Base-by-base conservation (phyloP, 352 stramenopile genomes). In the Phytophthora sp. region DNA sequence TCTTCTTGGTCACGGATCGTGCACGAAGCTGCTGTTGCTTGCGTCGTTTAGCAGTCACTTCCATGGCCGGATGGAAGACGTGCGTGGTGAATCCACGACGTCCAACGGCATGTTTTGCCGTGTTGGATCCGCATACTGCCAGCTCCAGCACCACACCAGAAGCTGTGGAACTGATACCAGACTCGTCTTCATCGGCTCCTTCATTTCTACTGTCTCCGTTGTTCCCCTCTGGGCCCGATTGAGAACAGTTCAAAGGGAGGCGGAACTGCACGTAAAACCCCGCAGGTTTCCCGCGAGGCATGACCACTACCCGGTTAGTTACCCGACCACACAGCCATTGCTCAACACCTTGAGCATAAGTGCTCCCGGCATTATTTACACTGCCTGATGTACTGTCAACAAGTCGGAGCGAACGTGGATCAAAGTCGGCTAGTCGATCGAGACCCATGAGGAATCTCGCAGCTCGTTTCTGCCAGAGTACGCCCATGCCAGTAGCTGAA, bases 181-280 rank as follows among this genome's bases (percentile, higher is more conserved):
- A n/a, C 2, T 55, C 41, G 0, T 52, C 36, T 11, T 69, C 33
- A n/a, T 77, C 41, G 7, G 39, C 47, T 16, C 50, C 57, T 9
- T 76, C 57, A 27, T 47, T 52, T 50, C 45, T 18, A 38, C 33
- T 15, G 45, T 68, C 56, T 21, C 21, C 55, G n/a, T 60, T 57
- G 16, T 29, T 45, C 3, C 45, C 31, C 4, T 62, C 47, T 2
- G 33, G 30, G 3, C 23, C 45, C 21, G 38, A 24, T n/a, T n/a
- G n/a, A n/a, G n/a, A n/a, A n/a, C n/a, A n/a, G 13, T 30, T 59
- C 15, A 71, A 51, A 6, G 79, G 74, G 0, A 89, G 53, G n/a
- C 88, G 61, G 35, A 91, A 76, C 57, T 91, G 83, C 27, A 91
- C 35, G 69, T 88, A 91, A 38, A 77, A 73, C 1, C 83, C 83